Base-by-base conservation (phyloP, 306 rosid genomes). In the Fagus sylvatica region DNA sequence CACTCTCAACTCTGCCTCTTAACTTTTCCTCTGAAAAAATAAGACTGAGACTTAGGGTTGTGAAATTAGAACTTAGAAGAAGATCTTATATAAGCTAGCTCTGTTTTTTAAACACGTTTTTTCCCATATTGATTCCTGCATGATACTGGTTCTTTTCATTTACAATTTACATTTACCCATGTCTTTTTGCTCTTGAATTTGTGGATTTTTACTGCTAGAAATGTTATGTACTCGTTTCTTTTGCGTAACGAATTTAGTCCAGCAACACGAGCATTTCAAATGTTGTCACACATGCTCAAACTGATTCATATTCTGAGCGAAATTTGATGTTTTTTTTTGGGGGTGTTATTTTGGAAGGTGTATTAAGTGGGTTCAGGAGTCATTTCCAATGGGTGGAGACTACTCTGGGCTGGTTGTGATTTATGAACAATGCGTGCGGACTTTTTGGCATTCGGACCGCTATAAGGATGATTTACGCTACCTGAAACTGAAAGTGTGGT, bases 401-500 rank as follows among this genome's bases (percentile, higher is more conserved):
- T 71, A 82, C 81, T 92, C 98, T 0, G 97, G 97, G 60, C 68
- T 94, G 68, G 87, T 94, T 73, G 91, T 94, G 80, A 92, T 94
- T 54, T 94, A 89, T 42, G 98, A 94, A 76, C 96, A 90, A 83
- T 94, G 98, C 33, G 93, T 90, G 41, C 97, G 96, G 28, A 87
- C 96, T 3, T 94, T 94, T 76, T 94, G 98, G 97, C 97, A 89
- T 80, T 90, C 97, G 0, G 92, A 88, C 41, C 87, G 81, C 80
- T 92, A 94, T 82, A 89, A 85, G 84, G 92, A 94, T 74, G 98
- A 94, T 74, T 80, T 94, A 43, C 97, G 97, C 72, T 94, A 90
- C 81, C n/a, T n/a, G n/a, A n/a, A n/a, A n/a, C 91, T 94, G 74
- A 94, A 92, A 90, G 93, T 94, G 82, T 94, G 98, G 98, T 81